Evolutionary conservation across 257 asterid species (phyloP), one percentile per base, ranked within the genome.

Genomic region (Thymus mandschuricus): DNA sequence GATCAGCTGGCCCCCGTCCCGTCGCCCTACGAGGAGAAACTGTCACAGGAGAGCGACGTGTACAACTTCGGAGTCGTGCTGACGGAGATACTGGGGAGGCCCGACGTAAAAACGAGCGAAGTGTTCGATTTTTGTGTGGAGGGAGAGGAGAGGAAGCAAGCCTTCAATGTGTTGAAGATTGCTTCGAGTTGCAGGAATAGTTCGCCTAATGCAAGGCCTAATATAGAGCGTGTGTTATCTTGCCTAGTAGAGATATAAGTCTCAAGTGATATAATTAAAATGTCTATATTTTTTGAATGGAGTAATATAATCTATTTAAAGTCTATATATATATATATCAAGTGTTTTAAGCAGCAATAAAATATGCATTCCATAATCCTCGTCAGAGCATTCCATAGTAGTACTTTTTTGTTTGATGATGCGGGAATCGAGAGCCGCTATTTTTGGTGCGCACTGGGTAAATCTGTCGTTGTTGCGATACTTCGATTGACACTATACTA

Each of bases 11-110:
- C 76, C 4, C 21, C 52, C 15, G 41, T 11, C 30, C 34, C 64
- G 3, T 43, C 38, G 8, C 68, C 64, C 58, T 13, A 72, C 21
- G 9, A 27, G 4, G 75, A 78, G 12, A 68, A 33, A 0, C 7
- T 79, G 33, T 80, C 81, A 8, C 84, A 70, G 51, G 76, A 80
- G 30, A 72, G 71, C 33, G 89, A 86, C n/a, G 56, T 84, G 8
- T 79, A 86, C 60, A 82, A 84, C 78, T 84, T 86, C 49, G 92
- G 92, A 1, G 72, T 80, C 2, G 79, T 86, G 33, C 41, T 86
- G 79, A 52, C 82, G 81, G 92, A 86, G 29, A 70, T 82, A 43
- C 59, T 86, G 41, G 82, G 75, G 33, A 78, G 79, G 62, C 73
- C 82, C 7, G 33, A 44, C 9, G 41, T 4, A 11, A 13, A n/a